Conservation (phyloP, 176 grass and related monocot genomes). For the barley (Hordeum vulgare) region DNA sequence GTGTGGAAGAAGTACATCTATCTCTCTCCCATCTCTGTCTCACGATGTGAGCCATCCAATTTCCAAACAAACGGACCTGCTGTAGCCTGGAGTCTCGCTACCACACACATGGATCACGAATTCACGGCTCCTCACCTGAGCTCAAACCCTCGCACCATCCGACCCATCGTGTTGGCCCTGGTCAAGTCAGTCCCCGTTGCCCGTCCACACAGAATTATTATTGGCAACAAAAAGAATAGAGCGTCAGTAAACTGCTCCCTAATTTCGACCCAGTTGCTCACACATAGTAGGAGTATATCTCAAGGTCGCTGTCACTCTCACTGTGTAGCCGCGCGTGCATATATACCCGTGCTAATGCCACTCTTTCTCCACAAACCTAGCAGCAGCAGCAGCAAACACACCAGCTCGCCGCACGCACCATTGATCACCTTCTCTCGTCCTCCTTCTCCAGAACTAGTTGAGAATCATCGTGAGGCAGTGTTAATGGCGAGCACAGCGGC, state of each 20-base stretch:
- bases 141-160: not conserved
- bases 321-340: not conserved
- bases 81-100: too few relatives aligned
- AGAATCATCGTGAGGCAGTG: not conserved
- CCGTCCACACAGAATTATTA: not conserved
- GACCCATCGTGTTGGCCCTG: not conserved
- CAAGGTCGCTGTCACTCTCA: not conserved
- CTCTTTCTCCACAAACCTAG: not conserved
- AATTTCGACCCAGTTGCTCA: conserved; percentile 6
- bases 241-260: conserved; percentile 18
- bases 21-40: not conserved
- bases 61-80: not conserved
- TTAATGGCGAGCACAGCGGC: not conserved
- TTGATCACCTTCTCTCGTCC: not conserved
- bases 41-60: not conserved
- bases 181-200: conserved; percentile 1
- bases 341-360: not conserved
- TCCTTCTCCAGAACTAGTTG: not conserved
- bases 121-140: not conserved
- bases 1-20: too few relatives aligned
- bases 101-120: not conserved
- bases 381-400: not conserved
- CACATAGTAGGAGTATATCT: not conserved
- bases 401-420: not conserved
- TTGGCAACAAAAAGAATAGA: not conserved